Conservation (phyloP, 192 early-diverging fungal species). For the Coemansia sp. region DNA sequence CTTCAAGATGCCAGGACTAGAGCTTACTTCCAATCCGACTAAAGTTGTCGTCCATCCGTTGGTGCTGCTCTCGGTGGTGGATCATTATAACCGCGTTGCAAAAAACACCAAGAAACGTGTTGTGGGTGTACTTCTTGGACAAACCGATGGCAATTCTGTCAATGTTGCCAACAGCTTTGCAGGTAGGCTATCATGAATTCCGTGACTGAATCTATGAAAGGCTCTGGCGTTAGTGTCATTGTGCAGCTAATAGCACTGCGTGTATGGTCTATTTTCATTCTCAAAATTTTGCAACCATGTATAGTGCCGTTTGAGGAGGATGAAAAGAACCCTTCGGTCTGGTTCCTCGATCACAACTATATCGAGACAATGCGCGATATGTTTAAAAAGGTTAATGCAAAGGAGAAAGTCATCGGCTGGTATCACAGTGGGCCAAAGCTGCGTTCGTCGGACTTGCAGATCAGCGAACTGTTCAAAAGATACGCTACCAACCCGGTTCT, state of each 20-base stretch:
- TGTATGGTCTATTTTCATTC: not conserved
- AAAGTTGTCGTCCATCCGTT: conserved; percentile 93
- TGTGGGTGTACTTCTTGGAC: conserved; percentile 95
- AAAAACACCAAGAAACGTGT: conserved; percentile 95
- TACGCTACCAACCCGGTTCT: conserved; percentile 95
- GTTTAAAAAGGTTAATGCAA: conserved; percentile 99
- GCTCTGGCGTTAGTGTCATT: too few relatives aligned
- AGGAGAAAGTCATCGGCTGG: conserved; percentile 97
- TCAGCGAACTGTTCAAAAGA: conserved; percentile 96
- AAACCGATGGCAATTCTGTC: conserved; percentile 80
- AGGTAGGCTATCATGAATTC: conserved; percentile 57
- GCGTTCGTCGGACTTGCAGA: conserved; percentile 93
- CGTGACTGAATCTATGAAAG: not conserved
- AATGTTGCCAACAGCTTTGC: conserved; percentile 99
- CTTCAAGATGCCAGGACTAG: conserved; percentile 46
- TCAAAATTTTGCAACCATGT: not conserved
- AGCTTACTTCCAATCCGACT: conserved; percentile 49
- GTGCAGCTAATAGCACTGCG: too few relatives aligned
- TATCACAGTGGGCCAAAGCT: conserved; percentile 99
- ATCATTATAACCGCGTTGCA: conserved; percentile 98
- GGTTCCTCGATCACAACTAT: conserved; percentile 99
- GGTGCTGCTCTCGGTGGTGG: conserved; percentile 96
- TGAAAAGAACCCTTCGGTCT: conserved; percentile 95
- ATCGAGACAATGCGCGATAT: conserved; percentile 99
- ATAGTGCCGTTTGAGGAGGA: conserved; percentile 99